Base-by-base conservation (phyloP, 768 basidiomycete genomes). In the Tulasnella sp. region DNA sequence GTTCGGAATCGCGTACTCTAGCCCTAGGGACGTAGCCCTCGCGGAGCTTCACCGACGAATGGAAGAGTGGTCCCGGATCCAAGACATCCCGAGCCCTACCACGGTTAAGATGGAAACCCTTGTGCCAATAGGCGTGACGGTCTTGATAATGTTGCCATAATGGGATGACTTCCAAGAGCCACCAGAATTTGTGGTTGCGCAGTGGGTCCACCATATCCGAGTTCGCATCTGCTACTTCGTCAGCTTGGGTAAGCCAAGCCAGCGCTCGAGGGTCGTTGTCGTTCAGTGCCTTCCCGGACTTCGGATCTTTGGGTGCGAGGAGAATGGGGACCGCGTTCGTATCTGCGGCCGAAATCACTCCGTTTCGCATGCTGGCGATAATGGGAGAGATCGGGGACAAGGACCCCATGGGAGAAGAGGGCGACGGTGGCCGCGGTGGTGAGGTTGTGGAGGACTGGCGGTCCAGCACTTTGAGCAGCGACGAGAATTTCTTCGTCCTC, bases 161-260 rank as follows among this genome's bases (percentile, higher is more conserved):
- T 20, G 70, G 77, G n/a, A 78, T 18, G 37, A 72, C 20, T 46
- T 79, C 79, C 40, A 79, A 51, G 29, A 73, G 7, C 79, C 78
- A 79, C 79, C 79, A 79, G 18, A 42, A 18, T 3, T 67, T 57
- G 4, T 16, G 32, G 13, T 23, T 23, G 15, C 7, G 0, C 20
- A 79, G 42, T 20, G 23, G 42, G 70, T 79, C 79, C 35, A 71
- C 18, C 39, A 72, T 78, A 13, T 37, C 3, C 32, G 44, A 37
- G 42, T 77, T 37, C 11, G 75, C 55, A 67, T 76, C 75, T 9
- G 44, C 32, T 26, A 42, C 73, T 26, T 40, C 23, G 11, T 44
- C 6, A 11, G 13, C 44, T 26, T 74, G 44, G 4, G 32, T 42
- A 32, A 74, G 51, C 51, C 73, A 0, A 15, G 10, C 1, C 20